Conservation (phyloP, 495 filamentous ascomycete genomes). For the Choiromyces venosus region DNA sequence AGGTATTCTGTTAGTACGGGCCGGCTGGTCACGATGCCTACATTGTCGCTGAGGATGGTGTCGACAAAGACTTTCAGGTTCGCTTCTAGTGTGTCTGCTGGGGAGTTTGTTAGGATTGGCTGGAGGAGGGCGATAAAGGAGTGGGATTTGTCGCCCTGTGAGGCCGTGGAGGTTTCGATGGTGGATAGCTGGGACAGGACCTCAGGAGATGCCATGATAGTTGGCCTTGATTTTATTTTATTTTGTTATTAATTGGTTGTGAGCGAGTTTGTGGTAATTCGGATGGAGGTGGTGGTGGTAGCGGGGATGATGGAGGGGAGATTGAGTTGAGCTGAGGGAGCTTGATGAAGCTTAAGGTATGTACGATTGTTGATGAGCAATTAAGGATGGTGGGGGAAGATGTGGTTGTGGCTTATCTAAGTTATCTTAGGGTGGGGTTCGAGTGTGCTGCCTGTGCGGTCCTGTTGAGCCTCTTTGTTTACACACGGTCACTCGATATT, state of each 20-base stretch:
- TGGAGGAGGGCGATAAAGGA: constrained; percentile 63
- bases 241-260: background rate
- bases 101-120: constrained; percentile 55
- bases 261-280: background rate
- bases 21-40: constrained; percentile 71
- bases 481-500: background rate
- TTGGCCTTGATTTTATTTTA: background rate
- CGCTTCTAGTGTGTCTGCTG: constrained; percentile 52
- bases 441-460: background rate
- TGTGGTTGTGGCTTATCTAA: background rate
- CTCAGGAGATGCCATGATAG: constrained; percentile 55
- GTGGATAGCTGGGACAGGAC: constrained; percentile 53
- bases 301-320: background rate
- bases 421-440: background rate
- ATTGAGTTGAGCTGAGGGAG: background rate
- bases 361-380: background rate
- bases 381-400: background rate
- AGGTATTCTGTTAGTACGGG: constrained; percentile 66
- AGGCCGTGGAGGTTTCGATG: constrained; percentile 51
- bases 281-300: background rate
- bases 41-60: constrained; percentile 59
- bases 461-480: background rate
- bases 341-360: background rate
- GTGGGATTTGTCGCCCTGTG: constrained; percentile 53
- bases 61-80: constrained; percentile 66